Percentiles rank a stretch among this genome's conserved stretches.
Conservation (phyloP, 176 grass and related monocot species). For the Phyllostachys edulis region DNA sequence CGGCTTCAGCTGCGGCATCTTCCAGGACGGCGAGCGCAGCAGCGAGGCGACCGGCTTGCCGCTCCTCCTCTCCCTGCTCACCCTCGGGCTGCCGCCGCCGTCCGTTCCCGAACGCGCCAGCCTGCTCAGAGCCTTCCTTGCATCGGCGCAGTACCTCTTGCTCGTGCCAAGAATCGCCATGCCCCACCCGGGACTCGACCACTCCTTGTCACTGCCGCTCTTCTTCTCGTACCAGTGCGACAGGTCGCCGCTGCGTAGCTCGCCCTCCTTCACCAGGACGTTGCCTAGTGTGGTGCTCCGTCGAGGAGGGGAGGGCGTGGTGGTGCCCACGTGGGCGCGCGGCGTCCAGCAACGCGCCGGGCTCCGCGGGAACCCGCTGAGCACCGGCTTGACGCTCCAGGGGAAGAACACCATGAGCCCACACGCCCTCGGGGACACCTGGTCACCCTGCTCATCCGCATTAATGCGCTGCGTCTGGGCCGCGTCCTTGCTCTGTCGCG, state of each 20-base stretch:
- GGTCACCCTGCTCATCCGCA: constrained; percentile 23
- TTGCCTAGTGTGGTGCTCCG: constrained; percentile 35
- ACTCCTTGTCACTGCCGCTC: constrained; percentile 38
- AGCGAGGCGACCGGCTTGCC: constrained; percentile 22
- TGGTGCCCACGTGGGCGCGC: background rate
- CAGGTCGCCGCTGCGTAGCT: background rate
- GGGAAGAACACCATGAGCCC: constrained; percentile 72
- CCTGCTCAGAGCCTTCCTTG: constrained; percentile 49
- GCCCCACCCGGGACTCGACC: constrained; percentile 41
- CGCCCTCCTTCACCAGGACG: constrained; percentile 17
- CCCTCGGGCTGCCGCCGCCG: constrained; percentile 15
- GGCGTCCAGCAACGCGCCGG: constrained; percentile 29
- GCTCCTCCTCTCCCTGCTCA: constrained; percentile 31
- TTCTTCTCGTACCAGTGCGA: constrained; percentile 36
- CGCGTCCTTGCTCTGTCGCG: background rate
- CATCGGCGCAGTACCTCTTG: constrained; percentile 46
- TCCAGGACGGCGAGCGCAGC: constrained; percentile 9
- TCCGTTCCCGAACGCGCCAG: constrained; percentile 36
- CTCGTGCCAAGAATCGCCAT: constrained; percentile 62
- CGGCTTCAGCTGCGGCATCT: constrained; percentile 55
- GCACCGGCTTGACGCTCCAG: constrained; percentile 73
- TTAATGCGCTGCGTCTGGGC: background rate
- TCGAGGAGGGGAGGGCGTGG: constrained; percentile 21
- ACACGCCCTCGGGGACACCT: constrained; percentile 49
- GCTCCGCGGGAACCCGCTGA: constrained; percentile 56